phyloP scores from a whole-genome alignment of 768 basidiomycete genomes.

The Hypholoma fasciculare region DNA sequence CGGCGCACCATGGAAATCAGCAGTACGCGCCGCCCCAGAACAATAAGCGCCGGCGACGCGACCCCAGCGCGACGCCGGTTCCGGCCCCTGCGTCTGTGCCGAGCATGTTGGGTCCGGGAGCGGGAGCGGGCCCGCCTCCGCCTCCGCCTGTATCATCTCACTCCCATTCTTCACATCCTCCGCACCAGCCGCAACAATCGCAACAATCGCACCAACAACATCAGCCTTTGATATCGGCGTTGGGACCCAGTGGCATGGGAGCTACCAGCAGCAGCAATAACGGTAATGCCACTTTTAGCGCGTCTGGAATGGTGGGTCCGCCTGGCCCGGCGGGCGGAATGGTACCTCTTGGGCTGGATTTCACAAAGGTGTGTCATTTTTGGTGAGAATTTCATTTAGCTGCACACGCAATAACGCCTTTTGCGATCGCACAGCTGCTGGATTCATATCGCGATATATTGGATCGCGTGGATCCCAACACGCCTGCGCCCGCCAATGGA shows the following conservation, averaged over 20 bases:
- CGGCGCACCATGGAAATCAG: conserved; percentile 26
- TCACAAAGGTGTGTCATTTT: conserved; percentile 12
- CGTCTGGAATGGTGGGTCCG: background rate
- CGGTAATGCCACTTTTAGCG: background rate
- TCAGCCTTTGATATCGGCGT: conserved; percentile 2
- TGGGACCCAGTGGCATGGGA: conserved; percentile 6
- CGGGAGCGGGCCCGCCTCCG: background rate
- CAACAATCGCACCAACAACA: conserved; percentile 8
- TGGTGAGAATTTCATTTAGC: background rate
- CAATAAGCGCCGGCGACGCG: conserved; percentile 8
- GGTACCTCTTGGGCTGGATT: conserved; percentile 9
- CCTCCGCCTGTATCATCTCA: background rate
- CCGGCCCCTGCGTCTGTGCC: background rate
- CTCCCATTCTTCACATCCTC: background rate
- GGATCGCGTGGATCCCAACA: conserved; percentile 20
- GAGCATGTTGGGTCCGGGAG: background rate
- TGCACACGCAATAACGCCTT: background rate
- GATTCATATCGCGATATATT: conserved; percentile 32
- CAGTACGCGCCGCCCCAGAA: background rate
- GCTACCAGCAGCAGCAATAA: background rate
- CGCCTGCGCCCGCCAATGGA: conserved; percentile 2
- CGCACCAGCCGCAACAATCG: background rate
- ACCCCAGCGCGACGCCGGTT: background rate
- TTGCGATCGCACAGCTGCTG: conserved; percentile 13
- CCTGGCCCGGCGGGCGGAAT: background rate